Evolutionary conservation across 2,329 filamentous ascomycete genomes (phyloP), one percentile per base, ranked within the genome.

Genomic region (Trichoderma oligosporum): DNA sequence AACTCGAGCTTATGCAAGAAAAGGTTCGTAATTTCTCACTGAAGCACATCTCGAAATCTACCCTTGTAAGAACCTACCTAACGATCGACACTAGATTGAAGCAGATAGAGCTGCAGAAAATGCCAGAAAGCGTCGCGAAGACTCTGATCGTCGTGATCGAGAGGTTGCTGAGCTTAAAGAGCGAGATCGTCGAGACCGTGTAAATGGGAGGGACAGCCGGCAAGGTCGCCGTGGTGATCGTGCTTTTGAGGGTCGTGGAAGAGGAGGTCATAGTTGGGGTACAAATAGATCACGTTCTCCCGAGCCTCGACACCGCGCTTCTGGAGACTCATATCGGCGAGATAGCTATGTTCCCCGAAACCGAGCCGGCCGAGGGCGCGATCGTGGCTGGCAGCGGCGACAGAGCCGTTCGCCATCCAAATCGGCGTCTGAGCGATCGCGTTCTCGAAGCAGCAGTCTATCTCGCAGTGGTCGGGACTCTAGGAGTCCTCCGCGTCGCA

Each of bases 1-100:
- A 97, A 74, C 76, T 89, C 42, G 94, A 99, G 73, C 78, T 99
- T 46, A 90, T 94, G 61, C 91, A 97, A 73, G 91, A 97, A 74
- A 96, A 96, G 86, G 93, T 95, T 71, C 31, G 69, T 24, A 33
- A 24, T 3, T 12, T 8, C 11, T 20, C n/a, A 7, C n/a, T 4
- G 14, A 20, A 24, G 22, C 24, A 7, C n/a, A 4, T 20, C 31
- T 4, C 18, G n/a, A 41, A 9, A 8, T 31, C 16, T 38, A 11
- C 39, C 5, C 6, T 11, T 22, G 7, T 12, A 36, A 22, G 20
- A n/a, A n/a, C n/a, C n/a, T n/a, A n/a, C 5, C 22, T 56, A 46
- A 60, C 65, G 20, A 62, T 18, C 4, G 9, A 14, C 14, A 56
- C 27, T 44, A 92, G 91, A 84, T 91, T 51, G 87, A 95, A 68